These are phyloP conservation scores for Neofusicoccum ribis DNA, from an alignment of 2,329 filamentous ascomycete species.

Conservation along the genomic window DNA sequence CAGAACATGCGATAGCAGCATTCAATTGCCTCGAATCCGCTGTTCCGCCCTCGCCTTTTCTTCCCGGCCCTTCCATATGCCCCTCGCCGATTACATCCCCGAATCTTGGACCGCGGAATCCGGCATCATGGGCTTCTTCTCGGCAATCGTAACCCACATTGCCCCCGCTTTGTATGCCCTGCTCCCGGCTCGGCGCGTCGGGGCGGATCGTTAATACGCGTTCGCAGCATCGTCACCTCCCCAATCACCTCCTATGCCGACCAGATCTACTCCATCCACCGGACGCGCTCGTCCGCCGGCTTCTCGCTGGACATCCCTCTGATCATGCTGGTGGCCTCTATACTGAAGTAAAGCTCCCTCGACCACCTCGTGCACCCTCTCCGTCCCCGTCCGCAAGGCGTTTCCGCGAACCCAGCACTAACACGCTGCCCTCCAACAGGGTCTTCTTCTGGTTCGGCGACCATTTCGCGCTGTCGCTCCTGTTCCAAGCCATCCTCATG, in stretches of 20 bases:
- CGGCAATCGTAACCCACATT: constrained; percentile 35
- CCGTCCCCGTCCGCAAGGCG: constrained; percentile 17
- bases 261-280: constrained; percentile 66
- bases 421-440: constrained; percentile 34
- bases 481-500: constrained; percentile 63
- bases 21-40: not conserved
- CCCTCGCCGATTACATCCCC: constrained; percentile 18
- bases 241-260: constrained; percentile 67
- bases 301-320: constrained; percentile 68
- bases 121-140: constrained; percentile 38
- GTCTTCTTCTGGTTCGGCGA: constrained; percentile 67
- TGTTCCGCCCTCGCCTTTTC: not conserved
- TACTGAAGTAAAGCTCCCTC: constrained; percentile 54
- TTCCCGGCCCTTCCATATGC: not conserved
- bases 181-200: not conserved
- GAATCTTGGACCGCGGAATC: constrained; percentile 14
- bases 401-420: not conserved
- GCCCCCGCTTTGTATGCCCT: constrained; percentile 40
- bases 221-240: constrained; percentile 57
- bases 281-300: constrained; percentile 59
- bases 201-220: not conserved
- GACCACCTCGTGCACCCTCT: not conserved
- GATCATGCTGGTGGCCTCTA: constrained; percentile 66
- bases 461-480: constrained; percentile 59
- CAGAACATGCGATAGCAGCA: constrained; percentile 3